Conservation (phyloP, 2,329 filamentous ascomycete species). For the Scedosporium boydii region DNA sequence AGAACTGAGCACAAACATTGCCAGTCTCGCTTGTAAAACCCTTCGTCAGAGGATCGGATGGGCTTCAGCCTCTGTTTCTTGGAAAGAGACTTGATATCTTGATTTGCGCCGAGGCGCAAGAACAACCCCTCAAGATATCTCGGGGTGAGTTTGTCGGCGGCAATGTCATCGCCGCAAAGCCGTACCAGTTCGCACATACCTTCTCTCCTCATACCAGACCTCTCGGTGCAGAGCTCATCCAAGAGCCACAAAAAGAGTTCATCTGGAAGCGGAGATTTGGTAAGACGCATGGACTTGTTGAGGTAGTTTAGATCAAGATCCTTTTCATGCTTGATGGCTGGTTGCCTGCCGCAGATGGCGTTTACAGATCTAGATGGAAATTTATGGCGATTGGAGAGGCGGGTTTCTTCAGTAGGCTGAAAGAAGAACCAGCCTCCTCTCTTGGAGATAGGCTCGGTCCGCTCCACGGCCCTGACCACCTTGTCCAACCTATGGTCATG, state of each 20-base stretch:
- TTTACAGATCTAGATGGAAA: background rate
- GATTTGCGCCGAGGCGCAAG: slow-evolving; percentile 43
- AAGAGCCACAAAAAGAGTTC: slow-evolving; percentile 59
- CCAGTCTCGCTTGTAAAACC: slow-evolving; percentile 35
- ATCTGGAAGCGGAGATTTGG: slow-evolving; percentile 38
- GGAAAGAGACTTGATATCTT: slow-evolving; percentile 26
- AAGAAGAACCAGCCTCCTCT: slow-evolving; percentile 42
- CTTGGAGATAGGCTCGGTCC: slow-evolving; percentile 30
- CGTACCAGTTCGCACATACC: slow-evolving; percentile 40
- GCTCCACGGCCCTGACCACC: slow-evolving; percentile 36
- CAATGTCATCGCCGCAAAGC: slow-evolving; percentile 49
- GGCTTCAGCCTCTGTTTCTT: slow-evolving; percentile 13
- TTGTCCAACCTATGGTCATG: slow-evolving; percentile 9
- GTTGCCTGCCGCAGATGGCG: background rate
- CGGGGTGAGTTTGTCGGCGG: slow-evolving; percentile 33
- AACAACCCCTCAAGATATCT: slow-evolving; percentile 45
- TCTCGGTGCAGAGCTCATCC: slow-evolving; percentile 46
- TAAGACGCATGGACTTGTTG: background rate
- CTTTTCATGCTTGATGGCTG: background rate
- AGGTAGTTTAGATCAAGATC: slow-evolving; percentile 1
- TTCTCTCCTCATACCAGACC: background rate
- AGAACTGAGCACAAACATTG: slow-evolving; percentile 32
- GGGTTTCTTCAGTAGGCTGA: background rate
- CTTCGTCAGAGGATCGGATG: slow-evolving; percentile 16
- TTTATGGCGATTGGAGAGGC: background rate